phyloP scores from a whole-genome alignment of 2,329 filamentous ascomycete genomes.

The Fusarium torulosum region DNA sequence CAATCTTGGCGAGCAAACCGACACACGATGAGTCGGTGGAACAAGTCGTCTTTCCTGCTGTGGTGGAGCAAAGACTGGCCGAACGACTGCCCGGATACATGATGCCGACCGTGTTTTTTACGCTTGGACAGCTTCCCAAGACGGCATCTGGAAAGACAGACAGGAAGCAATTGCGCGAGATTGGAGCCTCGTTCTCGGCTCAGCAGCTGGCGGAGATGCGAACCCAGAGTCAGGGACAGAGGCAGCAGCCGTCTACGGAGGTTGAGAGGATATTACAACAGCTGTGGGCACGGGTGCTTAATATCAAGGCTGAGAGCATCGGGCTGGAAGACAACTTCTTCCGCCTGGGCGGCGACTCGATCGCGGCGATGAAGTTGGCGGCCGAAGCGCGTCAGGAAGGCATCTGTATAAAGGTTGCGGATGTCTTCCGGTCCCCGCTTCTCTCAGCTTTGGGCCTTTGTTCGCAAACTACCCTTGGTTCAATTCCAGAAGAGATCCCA shows the following conservation, averaged over 20 bases:
- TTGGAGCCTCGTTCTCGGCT: neutral
- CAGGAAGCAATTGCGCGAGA: neutral
- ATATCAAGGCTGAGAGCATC: constrained; percentile 51
- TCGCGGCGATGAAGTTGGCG: constrained; percentile 63
- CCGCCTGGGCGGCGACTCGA: constrained; percentile 62
- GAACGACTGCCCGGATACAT: neutral
- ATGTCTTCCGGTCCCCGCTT: constrained; percentile 60
- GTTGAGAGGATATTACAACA: neutral
- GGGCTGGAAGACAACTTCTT: constrained; percentile 62
- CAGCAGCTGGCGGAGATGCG: neutral
- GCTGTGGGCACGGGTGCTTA: constrained; percentile 55
- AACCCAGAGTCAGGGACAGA: neutral
- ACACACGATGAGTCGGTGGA: no score
- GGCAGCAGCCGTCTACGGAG: neutral
- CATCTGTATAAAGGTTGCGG: constrained; percentile 57
- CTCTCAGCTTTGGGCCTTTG: no score
- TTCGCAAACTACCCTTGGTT: no score
- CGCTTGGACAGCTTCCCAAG: neutral
- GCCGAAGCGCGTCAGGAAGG: constrained; percentile 56
- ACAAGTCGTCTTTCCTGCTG: neutral
- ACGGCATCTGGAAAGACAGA: neutral
- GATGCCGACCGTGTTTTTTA: neutral
- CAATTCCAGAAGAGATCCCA: no score
- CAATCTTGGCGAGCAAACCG: no score
- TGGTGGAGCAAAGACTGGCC: no score